Conservation (phyloP, 495 filamentous ascomycete genomes). For the Hypomontagnella submonticulosa region DNA sequence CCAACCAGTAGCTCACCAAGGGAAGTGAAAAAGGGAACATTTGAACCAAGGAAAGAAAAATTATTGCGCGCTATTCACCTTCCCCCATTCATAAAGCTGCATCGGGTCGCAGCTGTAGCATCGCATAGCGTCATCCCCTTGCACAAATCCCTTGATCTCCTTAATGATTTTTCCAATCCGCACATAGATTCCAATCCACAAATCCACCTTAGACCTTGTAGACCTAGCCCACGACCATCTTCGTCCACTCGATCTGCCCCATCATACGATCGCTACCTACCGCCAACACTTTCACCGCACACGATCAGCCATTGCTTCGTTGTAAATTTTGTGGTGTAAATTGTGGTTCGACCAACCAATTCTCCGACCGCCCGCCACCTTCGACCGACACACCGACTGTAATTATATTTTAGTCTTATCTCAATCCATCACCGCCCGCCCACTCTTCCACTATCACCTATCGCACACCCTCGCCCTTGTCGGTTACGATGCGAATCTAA, state of each 20-base stretch:
- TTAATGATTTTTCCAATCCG: slow-evolving; percentile 8
- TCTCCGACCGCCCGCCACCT: slow-evolving; percentile 31
- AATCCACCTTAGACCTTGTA: background rate
- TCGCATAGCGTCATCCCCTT: slow-evolving; percentile 40
- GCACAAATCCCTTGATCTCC: slow-evolving; percentile 38
- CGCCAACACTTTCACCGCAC: slow-evolving; percentile 28
- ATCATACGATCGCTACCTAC: slow-evolving; percentile 35
- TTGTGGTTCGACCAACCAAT: slow-evolving; percentile 41
- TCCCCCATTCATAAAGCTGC: slow-evolving; percentile 30
- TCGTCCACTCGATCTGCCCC: slow-evolving; percentile 18
- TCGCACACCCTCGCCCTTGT: slow-evolving; percentile 1
- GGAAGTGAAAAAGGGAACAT: slow-evolving; percentile 4
- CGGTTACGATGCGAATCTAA: slow-evolving; percentile 42
- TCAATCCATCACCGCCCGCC: slow-evolving; percentile 28
- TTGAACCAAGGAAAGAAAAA: slow-evolving; percentile 12
- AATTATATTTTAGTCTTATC: slow-evolving; percentile 30
- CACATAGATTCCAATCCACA: slow-evolving; percentile 2
- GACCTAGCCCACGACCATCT: slow-evolving; percentile 18
- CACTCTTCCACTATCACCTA: slow-evolving; percentile 13
- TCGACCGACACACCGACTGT: slow-evolving; percentile 33
- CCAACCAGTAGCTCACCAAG: slow-evolving; percentile 26
- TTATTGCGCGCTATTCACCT: slow-evolving; percentile 16
- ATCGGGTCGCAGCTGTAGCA: slow-evolving; percentile 11
- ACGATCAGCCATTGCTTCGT: slow-evolving; percentile 39
- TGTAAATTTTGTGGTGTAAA: background rate